A percentile compares a stretch with the other conserved stretches of the same genome.
These are phyloP conservation scores for Metschnikowia cerradonensis DNA, from an alignment of 805 yeast species.

Conservation along the genomic window DNA sequence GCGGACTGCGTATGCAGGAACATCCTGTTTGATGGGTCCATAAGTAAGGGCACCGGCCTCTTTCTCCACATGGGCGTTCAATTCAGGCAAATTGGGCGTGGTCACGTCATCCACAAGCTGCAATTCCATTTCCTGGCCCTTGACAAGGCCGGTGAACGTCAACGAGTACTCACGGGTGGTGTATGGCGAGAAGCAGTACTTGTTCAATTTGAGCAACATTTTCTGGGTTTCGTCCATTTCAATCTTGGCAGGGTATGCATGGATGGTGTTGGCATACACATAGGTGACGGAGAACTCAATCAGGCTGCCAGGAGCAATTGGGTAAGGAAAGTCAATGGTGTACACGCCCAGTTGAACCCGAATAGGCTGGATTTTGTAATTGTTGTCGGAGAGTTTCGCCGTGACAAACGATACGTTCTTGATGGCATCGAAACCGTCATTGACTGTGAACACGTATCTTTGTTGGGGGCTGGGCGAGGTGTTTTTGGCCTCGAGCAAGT, in stretches of 20 bases:
- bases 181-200: constrained; percentile 61
- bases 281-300: constrained; percentile 46
- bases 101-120: constrained; percentile 16
- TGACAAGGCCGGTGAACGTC: constrained; percentile 40
- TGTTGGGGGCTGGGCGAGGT: constrained; percentile 48
- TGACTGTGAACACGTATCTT: constrained; percentile 55
- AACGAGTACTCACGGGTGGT: constrained; percentile 46
- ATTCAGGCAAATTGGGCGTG: constrained; percentile 24
- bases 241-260: constrained; percentile 63
- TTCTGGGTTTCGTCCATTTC: constrained; percentile 59
- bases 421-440: constrained; percentile 45
- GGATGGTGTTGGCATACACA: constrained; percentile 44
- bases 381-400: constrained; percentile 29
- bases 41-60: constrained; percentile 41
- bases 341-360: constrained; percentile 27
- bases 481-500: constrained; percentile 56
- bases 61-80: constrained; percentile 36
- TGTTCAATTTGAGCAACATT: constrained; percentile 50
- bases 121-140: constrained; percentile 45
- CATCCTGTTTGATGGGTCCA: constrained; percentile 47
- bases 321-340: constrained; percentile 52
- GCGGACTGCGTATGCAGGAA: constrained; percentile 44
- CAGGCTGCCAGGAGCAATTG: constrained; percentile 61
- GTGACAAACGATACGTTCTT: constrained; percentile 42
- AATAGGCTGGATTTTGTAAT: constrained; percentile 23